Percentiles rank a stretch among this genome's conserved stretches.
phyloP scores from a whole-genome alignment of 1,139 yeast species.

The Yamadazyma dendronema region DNA sequence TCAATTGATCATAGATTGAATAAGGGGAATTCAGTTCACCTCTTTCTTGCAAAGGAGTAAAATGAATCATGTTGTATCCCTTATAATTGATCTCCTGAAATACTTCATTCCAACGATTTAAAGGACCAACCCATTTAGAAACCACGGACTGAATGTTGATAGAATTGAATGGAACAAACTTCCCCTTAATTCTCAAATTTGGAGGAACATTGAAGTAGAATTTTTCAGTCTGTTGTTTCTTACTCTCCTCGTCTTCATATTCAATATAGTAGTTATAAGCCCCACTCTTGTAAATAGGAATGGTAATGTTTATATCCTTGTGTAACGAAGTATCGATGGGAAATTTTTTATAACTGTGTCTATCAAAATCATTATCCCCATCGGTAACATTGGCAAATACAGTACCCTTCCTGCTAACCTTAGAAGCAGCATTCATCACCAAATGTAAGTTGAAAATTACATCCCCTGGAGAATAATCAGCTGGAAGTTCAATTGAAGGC shows the following conservation, averaged over 20 bases:
- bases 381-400: conserved; percentile 77
- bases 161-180: conserved; percentile 71
- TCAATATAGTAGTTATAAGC: conserved; percentile 68
- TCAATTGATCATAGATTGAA: conserved; percentile 82
- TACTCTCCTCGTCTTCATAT: conserved; percentile 30
- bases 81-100: conserved; percentile 62
- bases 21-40: conserved; percentile 93
- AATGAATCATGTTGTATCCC: conserved; percentile 94
- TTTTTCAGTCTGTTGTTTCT: conserved; percentile 44
- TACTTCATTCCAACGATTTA: conserved; percentile 60
- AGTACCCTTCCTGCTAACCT: conserved; percentile 66
- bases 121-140: conserved; percentile 87
- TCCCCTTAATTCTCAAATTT: conserved; percentile 54
- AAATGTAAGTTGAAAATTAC: conserved; percentile 57
- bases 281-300: conserved; percentile 73
- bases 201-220: conserved; percentile 84
- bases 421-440: conserved; percentile 71
- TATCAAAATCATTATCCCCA: conserved; percentile 44
- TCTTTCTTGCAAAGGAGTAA: conserved; percentile 87
- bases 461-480: conserved; percentile 35
- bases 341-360: conserved; percentile 51
- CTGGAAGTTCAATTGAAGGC: conserved; percentile 55
- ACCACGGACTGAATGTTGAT: conserved; percentile 82
- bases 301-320: conserved; percentile 57
- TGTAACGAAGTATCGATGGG: conserved; percentile 52